Conservation (phyloP, 495 filamentous ascomycete genomes). For the Cercophora samala region DNA sequence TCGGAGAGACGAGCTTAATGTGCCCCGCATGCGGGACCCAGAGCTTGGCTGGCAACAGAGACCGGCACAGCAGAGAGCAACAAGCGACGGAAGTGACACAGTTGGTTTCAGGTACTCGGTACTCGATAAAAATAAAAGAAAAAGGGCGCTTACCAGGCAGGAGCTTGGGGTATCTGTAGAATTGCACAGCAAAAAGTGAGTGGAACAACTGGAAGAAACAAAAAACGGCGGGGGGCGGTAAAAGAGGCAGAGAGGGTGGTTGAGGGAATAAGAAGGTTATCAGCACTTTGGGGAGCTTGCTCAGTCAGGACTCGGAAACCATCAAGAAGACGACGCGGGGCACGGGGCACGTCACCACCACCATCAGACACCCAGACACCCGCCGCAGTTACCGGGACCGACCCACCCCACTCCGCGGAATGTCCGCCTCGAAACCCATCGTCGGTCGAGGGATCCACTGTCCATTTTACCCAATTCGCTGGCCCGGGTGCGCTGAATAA, state of each 20-base stretch:
- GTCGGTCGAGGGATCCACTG: constrained; percentile 14
- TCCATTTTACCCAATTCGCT: constrained; percentile 25
- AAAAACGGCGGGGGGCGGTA: too few species aligned
- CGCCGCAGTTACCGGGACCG: neutral
- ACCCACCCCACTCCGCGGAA: constrained; percentile 2
- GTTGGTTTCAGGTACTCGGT: neutral
- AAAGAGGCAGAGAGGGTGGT: neutral
- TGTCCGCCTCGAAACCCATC: constrained; percentile 7
- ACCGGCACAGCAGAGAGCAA: constrained; percentile 11
- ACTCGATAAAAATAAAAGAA: neutral
- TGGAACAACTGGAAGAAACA: neutral
- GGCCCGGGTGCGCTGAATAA: constrained; percentile 17
- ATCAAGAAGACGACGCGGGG: neutral
- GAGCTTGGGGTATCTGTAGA: neutral
- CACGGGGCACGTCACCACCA: constrained; percentile 2
- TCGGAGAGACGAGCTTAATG: constrained; percentile 4
- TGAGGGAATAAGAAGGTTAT: neutral
- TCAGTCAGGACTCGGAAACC: neutral
- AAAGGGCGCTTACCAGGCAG: neutral
- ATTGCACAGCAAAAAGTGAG: neutral
- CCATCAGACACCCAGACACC: too few species aligned
- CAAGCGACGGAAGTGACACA: too few species aligned
- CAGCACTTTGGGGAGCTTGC: neutral
- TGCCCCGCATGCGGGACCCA: constrained; percentile 21
- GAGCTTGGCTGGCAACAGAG: constrained; percentile 11